Evolutionary conservation across 139 green algal species (phyloP).

Genomic region (Auxenochlorella pyrenoidosa): DNA sequence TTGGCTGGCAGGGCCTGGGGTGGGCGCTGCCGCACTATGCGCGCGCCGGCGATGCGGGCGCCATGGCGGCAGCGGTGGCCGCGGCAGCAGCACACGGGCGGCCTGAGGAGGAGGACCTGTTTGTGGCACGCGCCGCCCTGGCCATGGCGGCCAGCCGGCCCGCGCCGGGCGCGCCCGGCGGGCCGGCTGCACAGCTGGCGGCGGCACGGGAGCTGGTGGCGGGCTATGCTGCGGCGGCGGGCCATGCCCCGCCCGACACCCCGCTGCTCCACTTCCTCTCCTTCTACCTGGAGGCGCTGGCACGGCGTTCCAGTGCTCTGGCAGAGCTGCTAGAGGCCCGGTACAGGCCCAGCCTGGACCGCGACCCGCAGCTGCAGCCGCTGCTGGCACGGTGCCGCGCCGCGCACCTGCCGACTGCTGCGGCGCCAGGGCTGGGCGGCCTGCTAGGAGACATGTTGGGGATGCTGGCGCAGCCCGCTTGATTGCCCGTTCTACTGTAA

Average conservation of each 20-base stretch:
- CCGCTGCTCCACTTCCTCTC: constrained; percentile 35
- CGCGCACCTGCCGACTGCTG: constrained; percentile 7
- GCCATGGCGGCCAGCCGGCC: constrained; percentile 1
- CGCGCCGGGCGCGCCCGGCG: neutral
- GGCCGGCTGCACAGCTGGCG: constrained; percentile 15
- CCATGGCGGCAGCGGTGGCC: constrained; percentile 11
- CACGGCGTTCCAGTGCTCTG: neutral
- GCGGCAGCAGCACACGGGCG: neutral
- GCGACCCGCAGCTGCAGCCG: constrained; percentile 27
- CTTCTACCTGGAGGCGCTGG: constrained; percentile 32
- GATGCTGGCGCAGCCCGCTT: constrained; percentile 23
- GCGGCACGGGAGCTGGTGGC: constrained; percentile 21
- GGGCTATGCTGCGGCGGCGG: constrained; percentile 8
- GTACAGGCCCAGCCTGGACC: constrained; percentile 27
- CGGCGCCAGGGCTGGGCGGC: neutral
- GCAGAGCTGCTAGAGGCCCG: constrained; percentile 14
- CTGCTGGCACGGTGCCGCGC: constrained; percentile 1
- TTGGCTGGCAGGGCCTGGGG: constrained; percentile 49
- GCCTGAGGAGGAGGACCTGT: constrained; percentile 41
- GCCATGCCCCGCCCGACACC: neutral
- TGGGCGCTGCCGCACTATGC: constrained; percentile 34
- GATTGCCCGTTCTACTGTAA: no score
- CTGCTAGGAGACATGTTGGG: constrained; percentile 27
- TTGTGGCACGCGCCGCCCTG: constrained; percentile 27
- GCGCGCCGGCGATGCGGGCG: constrained; percentile 14